Evolutionary conservation across 2,329 filamentous ascomycete genomes (phyloP), one percentile per base, ranked within the genome.

Genomic region (Cryphonectria radicalis): DNA sequence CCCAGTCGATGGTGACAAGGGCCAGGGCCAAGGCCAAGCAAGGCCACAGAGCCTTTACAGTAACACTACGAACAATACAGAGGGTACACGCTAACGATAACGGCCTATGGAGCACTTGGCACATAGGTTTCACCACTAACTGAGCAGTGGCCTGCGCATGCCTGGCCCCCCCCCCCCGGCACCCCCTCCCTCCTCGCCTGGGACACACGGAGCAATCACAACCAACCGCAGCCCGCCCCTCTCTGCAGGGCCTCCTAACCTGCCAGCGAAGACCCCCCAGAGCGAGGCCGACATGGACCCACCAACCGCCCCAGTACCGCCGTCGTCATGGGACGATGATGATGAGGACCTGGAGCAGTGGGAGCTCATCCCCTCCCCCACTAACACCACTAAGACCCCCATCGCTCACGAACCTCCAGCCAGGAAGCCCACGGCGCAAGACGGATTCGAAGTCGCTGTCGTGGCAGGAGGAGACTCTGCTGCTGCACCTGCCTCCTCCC

Each of bases 41-140:
- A 55, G 37, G 53, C 66, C 17, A 62, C 59, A 25, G 22, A 35
- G 17, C 19, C 55, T 8, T 46, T 40, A 25, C 32, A 32, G 32
- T 32, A 32, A 3, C 32, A 32, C 32, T 32, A 32, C 32, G 4
- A 32, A 14, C 55, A 32, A 13, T 59, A 59, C 65, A 60, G 46
- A n/a, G 46, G 10, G 46, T 22, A 17, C 43, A 37, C 14, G 66
- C 66, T 71, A 71, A 69, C 70, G 70, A 71, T 71, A 71, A 71
- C 14, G 25, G 5, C 55, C 28, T 28, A 57, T 25, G 53, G 11
- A 32, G 46, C 53, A 28, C 10, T 57, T 57, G 25, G 14, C 53
- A 28, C 53, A 28, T 25, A 57, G n/a, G 53, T 11, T 57, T 17
- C 28, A 14, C n/a, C 25, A 28, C 28, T 32, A 19, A 17, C 55